phyloP scores from a whole-genome alignment of 108 stramenopile genomes.

The Cylindrotheca closterium region DNA sequence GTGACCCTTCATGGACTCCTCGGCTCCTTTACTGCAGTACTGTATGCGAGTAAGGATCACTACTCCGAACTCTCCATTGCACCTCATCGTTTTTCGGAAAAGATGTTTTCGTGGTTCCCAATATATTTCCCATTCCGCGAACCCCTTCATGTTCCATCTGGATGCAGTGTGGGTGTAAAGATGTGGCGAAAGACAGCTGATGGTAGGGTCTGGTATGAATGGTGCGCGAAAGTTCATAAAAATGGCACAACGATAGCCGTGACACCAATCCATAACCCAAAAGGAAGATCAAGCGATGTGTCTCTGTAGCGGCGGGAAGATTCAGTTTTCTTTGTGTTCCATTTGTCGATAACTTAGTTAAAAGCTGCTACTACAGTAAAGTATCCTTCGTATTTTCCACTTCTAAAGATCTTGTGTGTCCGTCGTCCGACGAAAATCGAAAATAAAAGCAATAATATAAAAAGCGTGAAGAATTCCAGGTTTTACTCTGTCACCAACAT shows the following conservation, averaged over 20 bases:
- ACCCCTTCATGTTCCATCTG: constrained; percentile 75
- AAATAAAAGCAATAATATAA: too few species aligned
- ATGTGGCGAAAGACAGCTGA: constrained; percentile 81
- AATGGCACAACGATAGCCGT: constrained; percentile 41
- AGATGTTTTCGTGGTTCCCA: constrained; percentile 98
- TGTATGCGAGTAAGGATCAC: constrained; percentile 52
- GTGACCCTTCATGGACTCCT: constrained; percentile 91
- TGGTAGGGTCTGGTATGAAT: constrained; percentile 97
- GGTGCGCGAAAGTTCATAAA: constrained; percentile 77
- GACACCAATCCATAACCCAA: constrained; percentile 83
- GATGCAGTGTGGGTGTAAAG: constrained; percentile 64
- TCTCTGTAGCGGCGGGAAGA: constrained; percentile 36
- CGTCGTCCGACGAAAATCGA: too few species aligned
- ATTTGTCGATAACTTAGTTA: too few species aligned
- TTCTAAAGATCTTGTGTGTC: too few species aligned
- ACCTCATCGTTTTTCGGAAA: constrained; percentile 85
- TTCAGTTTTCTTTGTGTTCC: too few species aligned
- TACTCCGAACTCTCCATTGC: constrained; percentile 80
- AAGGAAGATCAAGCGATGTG: constrained; percentile 85
- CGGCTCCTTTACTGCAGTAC: constrained; percentile 90
- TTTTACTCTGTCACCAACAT: too few species aligned
- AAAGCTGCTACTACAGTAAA: too few species aligned
- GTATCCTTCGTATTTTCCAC: too few species aligned
- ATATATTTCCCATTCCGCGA: constrained; percentile 88
- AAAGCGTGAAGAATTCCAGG: too few species aligned